Evolutionary conservation across 2,329 filamentous ascomycete species (phyloP), one percentile per base, ranked within the genome.

Genomic region (Esteya vermicola): DNA sequence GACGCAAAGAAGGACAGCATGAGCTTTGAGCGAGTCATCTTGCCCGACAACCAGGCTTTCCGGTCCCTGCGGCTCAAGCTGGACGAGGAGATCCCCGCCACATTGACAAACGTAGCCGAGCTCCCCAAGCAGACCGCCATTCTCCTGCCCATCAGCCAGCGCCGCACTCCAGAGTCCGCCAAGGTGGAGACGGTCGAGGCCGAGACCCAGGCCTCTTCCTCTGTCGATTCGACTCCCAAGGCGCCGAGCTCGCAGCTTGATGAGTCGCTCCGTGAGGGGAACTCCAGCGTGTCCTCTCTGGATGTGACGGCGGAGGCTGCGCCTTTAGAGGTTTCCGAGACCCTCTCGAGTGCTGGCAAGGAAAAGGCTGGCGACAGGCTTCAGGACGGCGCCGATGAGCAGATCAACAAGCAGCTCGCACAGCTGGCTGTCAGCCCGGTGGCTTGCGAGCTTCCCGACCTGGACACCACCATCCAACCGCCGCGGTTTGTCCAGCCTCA

Each of bases 401-500:
- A 38, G 9, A 36, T 54, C 35, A 48, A 53, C 21, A n/a, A 35
- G 28, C 44, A 38, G 9, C 38, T 56, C 27, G 48, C 53, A 28
- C 42, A 38, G 5, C 37, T 56, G 12, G 49, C 49, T 26, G 52
- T 66, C 12, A 61, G 66, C 33, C 53, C 61, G 30, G 40, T 30
- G n/a, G 42, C 51, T 19, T 42, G 41, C 22, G 18, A 47, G 51
- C 40, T 21, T 22, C 27, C 33, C 18, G 53, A 62, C 30, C 55
- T 75, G 42, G 67, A 79, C 50, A 78, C 75, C 4, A 56, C 62
- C 9, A 67, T 76, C 44, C 81, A 89, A 54, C 89, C 91, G 16
- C 91, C 91, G 7, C 70, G 69, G 43, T 98, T 88, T 53, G 88
- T 98, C 40, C 85, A 94, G 56, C 91, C 91, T 21, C 91, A 98